A percentile compares a stretch with the other conserved stretches of the same genome.
These are phyloP conservation scores for Hyphopichia khmerensis DNA, from an alignment of 1,139 yeast genomes.

Conservation along the genomic window DNA sequence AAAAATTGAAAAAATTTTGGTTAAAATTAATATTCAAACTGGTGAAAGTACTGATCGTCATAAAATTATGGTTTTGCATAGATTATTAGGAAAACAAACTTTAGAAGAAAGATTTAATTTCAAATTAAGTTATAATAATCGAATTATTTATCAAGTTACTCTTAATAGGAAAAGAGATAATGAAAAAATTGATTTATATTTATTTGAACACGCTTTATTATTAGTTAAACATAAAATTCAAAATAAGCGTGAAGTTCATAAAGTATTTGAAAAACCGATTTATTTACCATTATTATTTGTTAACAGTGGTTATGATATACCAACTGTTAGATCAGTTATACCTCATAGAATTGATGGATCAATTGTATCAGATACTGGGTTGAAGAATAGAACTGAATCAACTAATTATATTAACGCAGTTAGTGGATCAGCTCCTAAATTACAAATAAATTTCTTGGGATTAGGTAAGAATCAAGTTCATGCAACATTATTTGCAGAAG, in stretches of 20 bases:
- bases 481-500: conserved; percentile 47
- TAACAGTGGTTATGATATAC: conserved; percentile 76
- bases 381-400: conserved; percentile 29
- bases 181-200: conserved; percentile 78
- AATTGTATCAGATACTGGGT: conserved; percentile 35
- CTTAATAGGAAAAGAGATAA: conserved; percentile 67
- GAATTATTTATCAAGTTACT: conserved; percentile 79
- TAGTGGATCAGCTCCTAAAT: conserved; percentile 29
- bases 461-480: conserved; percentile 47
- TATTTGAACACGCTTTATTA: conserved; percentile 84
- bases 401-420: conserved; percentile 30
- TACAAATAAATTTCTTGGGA: conserved; percentile 50
- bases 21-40: conserved; percentile 81
- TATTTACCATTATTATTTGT: conserved; percentile 81
- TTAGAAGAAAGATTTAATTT: conserved; percentile 57
- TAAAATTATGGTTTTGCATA: conserved; percentile 82
- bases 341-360: conserved; percentile 36
- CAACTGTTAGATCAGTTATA: conserved; percentile 53
- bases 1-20: conserved; percentile 72
- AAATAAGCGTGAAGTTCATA: conserved; percentile 87
- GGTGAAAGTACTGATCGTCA: conserved; percentile 95
- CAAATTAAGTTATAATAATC: conserved; percentile 76
- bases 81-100: conserved; percentile 77
- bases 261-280: conserved; percentile 90
- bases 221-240: conserved; percentile 85